Evolutionary conservation across 257 asterid genomes (phyloP).

Genomic region (Cruciata laevipes): DNA sequence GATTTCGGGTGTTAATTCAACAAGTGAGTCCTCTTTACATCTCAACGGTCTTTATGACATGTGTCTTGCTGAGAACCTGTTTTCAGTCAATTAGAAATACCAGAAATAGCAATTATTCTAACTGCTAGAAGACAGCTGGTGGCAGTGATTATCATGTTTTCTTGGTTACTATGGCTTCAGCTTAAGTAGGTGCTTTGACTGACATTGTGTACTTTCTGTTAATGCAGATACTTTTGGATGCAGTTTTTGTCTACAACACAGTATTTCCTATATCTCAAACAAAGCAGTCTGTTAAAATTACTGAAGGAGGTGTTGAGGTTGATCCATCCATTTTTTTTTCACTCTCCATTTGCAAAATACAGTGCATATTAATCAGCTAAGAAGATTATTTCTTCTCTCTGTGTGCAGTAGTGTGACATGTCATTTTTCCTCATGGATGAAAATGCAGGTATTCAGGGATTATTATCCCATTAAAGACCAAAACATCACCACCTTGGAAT

Average conservation of each 20-base stretch:
- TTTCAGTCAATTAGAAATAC: neutral
- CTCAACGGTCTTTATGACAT: neutral
- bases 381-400: neutral
- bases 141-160: neutral
- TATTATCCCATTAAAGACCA: slow-evolving; percentile 60
- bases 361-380: neutral
- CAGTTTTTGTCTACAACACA: slow-evolving; percentile 50
- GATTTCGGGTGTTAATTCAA: slow-evolving; percentile 80
- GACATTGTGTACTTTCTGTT: slow-evolving; percentile 10
- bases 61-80: neutral
- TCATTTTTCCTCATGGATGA: slow-evolving; percentile 1
- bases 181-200: neutral
- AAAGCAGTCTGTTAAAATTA: slow-evolving; percentile 63
- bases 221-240: slow-evolving; percentile 71
- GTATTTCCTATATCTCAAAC: slow-evolving; percentile 60
- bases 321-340: slow-evolving; percentile 8
- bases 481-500: slow-evolving; percentile 36
- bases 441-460: slow-evolving; percentile 66
- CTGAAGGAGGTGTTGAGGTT: slow-evolving; percentile 78
- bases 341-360: neutral
- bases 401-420: neutral
- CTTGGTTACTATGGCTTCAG: neutral
- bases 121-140: neutral
- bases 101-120: neutral
- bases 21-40: slow-evolving; percentile 43